Percentiles rank a stretch among this genome's conserved stretches.
Evolutionary conservation across 2,329 filamentous ascomycete genomes (phyloP).

Genomic region (Paecilomyces sp.): DNA sequence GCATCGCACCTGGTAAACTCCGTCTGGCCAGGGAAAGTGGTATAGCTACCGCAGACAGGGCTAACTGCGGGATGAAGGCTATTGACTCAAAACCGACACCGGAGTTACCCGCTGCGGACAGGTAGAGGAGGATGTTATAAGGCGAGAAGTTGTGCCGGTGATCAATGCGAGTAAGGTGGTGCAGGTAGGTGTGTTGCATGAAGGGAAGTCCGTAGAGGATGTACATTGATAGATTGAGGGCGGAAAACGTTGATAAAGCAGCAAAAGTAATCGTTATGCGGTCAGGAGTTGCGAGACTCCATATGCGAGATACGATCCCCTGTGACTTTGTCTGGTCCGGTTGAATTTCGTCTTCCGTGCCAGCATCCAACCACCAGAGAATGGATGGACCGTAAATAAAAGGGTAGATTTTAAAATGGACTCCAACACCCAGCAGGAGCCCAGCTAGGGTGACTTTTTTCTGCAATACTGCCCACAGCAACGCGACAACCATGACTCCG

Average conservation of each 20-base stretch:
- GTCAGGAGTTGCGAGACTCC: conserved; percentile 31
- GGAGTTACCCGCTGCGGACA: conserved; percentile 57
- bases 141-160: conserved; percentile 98
- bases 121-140: conserved; percentile 86
- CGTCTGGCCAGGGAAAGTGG: conserved; percentile 71
- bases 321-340: neutral
- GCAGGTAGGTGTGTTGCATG: conserved; percentile 81
- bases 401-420: conserved; percentile 98
- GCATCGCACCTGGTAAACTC: conserved; percentile 74
- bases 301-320: conserved; percentile 9
- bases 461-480: conserved; percentile 74
- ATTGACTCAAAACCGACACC: conserved; percentile 59
- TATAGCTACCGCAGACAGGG: conserved; percentile 70
- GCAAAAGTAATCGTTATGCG: conserved; percentile 38
- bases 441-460: conserved; percentile 61
- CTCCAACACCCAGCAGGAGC: conserved; percentile 67
- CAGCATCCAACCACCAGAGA: conserved; percentile 35
- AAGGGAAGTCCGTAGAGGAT: conserved; percentile 70
- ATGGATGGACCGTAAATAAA: conserved; percentile 77
- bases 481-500: conserved; percentile 71
- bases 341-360: conserved; percentile 4
- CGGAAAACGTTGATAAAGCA: conserved; percentile 66
- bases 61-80: conserved; percentile 81
- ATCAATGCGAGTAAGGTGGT: conserved; percentile 88
- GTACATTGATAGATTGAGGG: conserved; percentile 75